A percentile compares a stretch with the other conserved stretches of the same genome.
These are phyloP conservation scores for Magnusiomyces fungicola DNA, from an alignment of 1,139 yeast species.

Conservation along the genomic window DNA sequence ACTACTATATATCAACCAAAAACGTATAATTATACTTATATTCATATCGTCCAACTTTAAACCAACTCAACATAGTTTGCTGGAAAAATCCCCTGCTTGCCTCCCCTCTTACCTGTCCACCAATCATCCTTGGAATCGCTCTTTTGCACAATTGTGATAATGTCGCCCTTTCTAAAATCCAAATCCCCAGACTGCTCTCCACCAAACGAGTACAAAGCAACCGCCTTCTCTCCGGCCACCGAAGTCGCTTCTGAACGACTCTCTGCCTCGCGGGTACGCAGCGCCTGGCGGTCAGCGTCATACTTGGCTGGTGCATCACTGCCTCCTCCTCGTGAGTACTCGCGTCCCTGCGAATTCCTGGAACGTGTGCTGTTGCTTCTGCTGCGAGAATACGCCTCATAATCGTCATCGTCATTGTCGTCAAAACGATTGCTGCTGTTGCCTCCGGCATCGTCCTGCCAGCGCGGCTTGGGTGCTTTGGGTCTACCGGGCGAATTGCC, in stretches of 20 bases:
- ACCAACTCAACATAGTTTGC: constrained; percentile 91
- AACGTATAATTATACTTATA: background rate
- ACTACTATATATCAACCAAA: background rate
- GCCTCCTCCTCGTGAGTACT: constrained; percentile 5
- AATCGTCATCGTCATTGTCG: constrained; percentile 15
- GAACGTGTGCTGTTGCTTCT: constrained; percentile 1
- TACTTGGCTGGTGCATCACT: constrained; percentile 18
- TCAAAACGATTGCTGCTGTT: constrained; percentile 22
- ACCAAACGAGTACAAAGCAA: constrained; percentile 79
- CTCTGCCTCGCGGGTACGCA: constrained; percentile 13
- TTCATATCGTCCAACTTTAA: background rate
- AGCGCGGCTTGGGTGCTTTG: constrained; percentile 44
- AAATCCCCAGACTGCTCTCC: constrained; percentile 91
- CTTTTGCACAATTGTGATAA: constrained; percentile 78
- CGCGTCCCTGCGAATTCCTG: background rate
- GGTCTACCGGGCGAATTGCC: constrained; percentile 34
- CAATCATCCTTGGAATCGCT: constrained; percentile 88
- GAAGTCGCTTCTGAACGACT: constrained; percentile 25
- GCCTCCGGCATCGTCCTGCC: constrained; percentile 11
- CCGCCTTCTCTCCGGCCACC: constrained; percentile 60
- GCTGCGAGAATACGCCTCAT: constrained; percentile 8
- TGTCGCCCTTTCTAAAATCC: constrained; percentile 90
- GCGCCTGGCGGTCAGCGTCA: constrained; percentile 21
- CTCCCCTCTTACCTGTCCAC: constrained; percentile 94
- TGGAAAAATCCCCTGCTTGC: constrained; percentile 87